Evolutionary conservation across 208 protist genomes (phyloP), one percentile per base, ranked within the genome.

Genomic region (Trypanosoma congolense): DNA sequence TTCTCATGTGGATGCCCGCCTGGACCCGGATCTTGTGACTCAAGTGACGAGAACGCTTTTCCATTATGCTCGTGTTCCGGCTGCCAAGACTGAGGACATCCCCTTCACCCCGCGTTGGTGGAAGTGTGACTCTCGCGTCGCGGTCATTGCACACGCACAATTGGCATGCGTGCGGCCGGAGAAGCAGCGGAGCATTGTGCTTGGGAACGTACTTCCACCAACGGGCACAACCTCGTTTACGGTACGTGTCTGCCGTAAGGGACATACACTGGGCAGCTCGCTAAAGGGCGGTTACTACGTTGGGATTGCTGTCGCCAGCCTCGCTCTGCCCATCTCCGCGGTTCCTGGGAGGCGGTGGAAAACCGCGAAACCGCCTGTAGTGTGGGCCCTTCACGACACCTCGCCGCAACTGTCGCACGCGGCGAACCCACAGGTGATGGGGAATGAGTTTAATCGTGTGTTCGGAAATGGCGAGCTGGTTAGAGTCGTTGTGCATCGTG

Each of bases 281-380:
- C 75, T 95, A 22, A 90, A 93, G 52, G 84, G 88, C 35, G 88
- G 88, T 16, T 95, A 95, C 71, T 95, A 88, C 54, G 77, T 95
- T 48, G 88, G 88, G 14, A 75, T 95, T 2, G 70, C 85, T 21
- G 50, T 90, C 18, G 69, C 78, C 6, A 72, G 79, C 1, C 65
- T 91, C 6, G 77, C 65, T 21, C 80, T 84, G 2, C 74, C 90
- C 19, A 83, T 82, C 0, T 84, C 80, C 19, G 77, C 80, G 41
- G 87, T 77, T 66, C 88, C 84, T 73, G 89, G 80, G 19, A 82
- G 92, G 56, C 84, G 75, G 51, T 95, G 88, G 88, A 92, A 93
- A 68, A 65, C 81, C 1, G 70, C 80, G 30, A 90, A 87, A 59
- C 88, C 88, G 18, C 88, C 88, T 18, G 69, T 89, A 51, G 88